Conservation (phyloP, 305 asterid species). For the Galium porrigens region DNA sequence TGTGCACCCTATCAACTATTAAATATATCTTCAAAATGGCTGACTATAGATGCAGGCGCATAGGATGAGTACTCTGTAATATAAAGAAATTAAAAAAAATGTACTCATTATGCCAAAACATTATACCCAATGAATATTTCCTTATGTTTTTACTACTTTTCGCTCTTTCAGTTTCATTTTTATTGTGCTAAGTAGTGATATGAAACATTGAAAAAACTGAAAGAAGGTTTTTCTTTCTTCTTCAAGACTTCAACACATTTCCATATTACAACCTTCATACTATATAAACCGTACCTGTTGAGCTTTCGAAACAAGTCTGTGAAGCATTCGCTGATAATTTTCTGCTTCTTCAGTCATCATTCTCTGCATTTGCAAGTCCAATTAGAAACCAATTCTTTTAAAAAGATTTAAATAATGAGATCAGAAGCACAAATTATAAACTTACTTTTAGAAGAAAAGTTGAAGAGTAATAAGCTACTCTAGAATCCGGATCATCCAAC, state of each 20-base stretch:
- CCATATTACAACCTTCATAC: not conserved
- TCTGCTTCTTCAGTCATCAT: slow-evolving; percentile 98
- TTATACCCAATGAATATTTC: not conserved
- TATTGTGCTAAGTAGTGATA: not conserved
- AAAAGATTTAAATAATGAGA: slow-evolving; percentile 3
- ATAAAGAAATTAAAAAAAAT: too few species aligned
- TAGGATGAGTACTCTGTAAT: not conserved
- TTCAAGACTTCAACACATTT: too few species aligned
- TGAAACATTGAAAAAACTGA: not conserved
- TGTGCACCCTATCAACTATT: not conserved
- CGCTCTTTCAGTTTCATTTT: not conserved
- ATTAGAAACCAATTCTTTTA: slow-evolving; percentile 13
- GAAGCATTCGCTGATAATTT: slow-evolving; percentile 82
- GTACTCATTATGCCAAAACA: not conserved
- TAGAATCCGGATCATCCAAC: slow-evolving; percentile 84
- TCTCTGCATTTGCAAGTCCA: slow-evolving; percentile 40
- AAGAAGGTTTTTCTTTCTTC: not conserved
- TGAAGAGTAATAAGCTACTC: slow-evolving; percentile 96
- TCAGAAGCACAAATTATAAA: slow-evolving; percentile 20
- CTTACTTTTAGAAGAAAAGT: slow-evolving; percentile 94
- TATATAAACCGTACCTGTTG: slow-evolving; percentile 53
- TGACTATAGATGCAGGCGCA: not conserved
- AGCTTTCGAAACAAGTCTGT: slow-evolving; percentile 78
- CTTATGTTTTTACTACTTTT: not conserved
- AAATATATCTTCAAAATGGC: not conserved